Evolutionary conservation across 805 yeast genomes (phyloP).

Genomic region (Torulaspora delbrueckii): DNA sequence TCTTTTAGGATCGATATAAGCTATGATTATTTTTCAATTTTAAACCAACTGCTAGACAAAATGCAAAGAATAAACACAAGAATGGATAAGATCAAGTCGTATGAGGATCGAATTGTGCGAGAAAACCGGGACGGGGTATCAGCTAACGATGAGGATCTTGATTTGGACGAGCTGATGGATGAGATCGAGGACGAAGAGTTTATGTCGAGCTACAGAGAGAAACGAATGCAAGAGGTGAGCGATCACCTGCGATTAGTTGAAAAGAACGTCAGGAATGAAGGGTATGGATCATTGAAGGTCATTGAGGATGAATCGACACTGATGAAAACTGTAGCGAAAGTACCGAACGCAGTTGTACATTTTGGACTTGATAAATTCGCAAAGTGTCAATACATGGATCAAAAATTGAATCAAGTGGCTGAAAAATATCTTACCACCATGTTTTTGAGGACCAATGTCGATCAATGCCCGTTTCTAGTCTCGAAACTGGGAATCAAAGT

Average conservation of each 20-base stretch:
- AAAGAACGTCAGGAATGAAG: conserved; percentile 36
- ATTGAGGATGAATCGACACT: conserved; percentile 51
- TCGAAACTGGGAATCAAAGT: conserved; percentile 57
- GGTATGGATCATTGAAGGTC: conserved; percentile 42
- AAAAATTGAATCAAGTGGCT: conserved; percentile 43
- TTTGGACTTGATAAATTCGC: conserved; percentile 58
- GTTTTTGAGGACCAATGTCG: conserved; percentile 54
- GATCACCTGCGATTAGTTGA: conserved; percentile 38
- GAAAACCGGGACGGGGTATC: conserved; percentile 1
- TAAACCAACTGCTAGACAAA: not conserved
- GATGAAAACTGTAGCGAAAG: conserved; percentile 45
- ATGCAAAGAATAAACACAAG: not conserved
- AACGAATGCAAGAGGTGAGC: conserved; percentile 54
- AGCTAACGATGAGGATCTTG: conserved; percentile 17
- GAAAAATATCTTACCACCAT: conserved; percentile 52
- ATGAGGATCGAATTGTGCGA: conserved; percentile 1
- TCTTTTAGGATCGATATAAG: not conserved
- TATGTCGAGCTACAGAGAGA: conserved; percentile 52
- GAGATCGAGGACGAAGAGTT: conserved; percentile 45
- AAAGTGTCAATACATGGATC: conserved; percentile 58
- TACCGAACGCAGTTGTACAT: conserved; percentile 48
- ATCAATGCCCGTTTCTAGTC: conserved; percentile 66
- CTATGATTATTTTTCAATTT: not conserved
- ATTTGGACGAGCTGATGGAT: conserved; percentile 45
- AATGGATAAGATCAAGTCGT: conserved; percentile 5